Evolutionary conservation across 768 basidiomycete genomes (phyloP).

Genomic region (Russula brevipes): DNA sequence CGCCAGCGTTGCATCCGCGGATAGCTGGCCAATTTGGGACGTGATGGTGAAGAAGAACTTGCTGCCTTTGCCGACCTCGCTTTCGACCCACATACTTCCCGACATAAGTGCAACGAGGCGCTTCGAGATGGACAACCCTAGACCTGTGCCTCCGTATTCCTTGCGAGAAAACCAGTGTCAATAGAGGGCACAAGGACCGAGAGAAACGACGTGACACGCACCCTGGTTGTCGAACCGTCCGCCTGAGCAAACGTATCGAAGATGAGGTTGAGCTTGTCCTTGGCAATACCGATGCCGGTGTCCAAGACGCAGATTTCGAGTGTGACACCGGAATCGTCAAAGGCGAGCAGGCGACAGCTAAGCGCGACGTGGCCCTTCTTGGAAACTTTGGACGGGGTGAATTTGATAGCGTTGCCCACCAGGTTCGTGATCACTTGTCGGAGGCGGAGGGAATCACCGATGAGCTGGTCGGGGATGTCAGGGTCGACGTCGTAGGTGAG

Average conservation of each 20-base stretch:
- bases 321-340: constrained; percentile 80
- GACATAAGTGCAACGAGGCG: constrained; percentile 96
- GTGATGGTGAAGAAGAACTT: constrained; percentile 97
- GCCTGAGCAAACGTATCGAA: constrained; percentile 99
- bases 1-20: constrained; percentile 62
- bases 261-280: constrained; percentile 95
- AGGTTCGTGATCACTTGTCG: constrained; percentile 95
- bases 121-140: constrained; percentile 96
- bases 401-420: constrained; percentile 96
- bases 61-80: constrained; percentile 86
- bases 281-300: constrained; percentile 97
- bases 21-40: constrained; percentile 71
- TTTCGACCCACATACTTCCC: constrained; percentile 98
- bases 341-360: constrained; percentile 70
- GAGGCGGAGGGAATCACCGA: constrained; percentile 91
- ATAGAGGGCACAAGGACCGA: background rate
- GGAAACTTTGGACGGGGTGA: constrained; percentile 76
- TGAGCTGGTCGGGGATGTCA: constrained; percentile 92
- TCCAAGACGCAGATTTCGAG: constrained; percentile 97
- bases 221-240: constrained; percentile 94
- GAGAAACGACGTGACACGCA: constrained; percentile 35
- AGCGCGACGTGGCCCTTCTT: constrained; percentile 87
- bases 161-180: constrained; percentile 30
- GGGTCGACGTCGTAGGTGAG: constrained; percentile 95
- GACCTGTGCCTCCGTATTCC: constrained; percentile 97